phyloP scores from a whole-genome alignment of 495 filamentous ascomycete genomes.

The Trichoderma asperelloides region DNA sequence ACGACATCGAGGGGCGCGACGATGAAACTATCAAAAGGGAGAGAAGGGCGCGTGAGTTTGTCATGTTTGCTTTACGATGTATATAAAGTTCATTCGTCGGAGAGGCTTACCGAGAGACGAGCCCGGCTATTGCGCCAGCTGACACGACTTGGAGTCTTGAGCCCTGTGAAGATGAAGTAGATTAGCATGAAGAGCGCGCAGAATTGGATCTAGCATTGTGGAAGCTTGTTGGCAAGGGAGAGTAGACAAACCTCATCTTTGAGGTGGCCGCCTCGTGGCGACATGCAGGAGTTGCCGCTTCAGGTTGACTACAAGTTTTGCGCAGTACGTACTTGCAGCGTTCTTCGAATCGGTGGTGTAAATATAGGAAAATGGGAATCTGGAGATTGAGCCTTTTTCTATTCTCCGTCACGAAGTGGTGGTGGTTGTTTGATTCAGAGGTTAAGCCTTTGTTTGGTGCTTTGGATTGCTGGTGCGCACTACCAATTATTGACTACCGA shows the following conservation, averaged over 20 bases:
- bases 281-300: constrained; percentile 48
- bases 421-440: no score
- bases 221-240: background rate
- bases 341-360: background rate
- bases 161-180: constrained; percentile 45
- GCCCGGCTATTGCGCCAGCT: constrained; percentile 79
- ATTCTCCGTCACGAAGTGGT: no score
- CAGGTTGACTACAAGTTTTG: background rate
- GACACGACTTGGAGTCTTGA: constrained; percentile 70
- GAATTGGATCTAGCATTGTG: background rate
- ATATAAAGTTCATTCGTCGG: background rate
- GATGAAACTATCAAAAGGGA: constrained; percentile 75
- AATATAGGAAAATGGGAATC: no score
- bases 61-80: background rate
- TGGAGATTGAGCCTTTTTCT: no score
- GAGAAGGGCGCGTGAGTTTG: background rate
- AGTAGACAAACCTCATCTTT: constrained; percentile 67
- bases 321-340: background rate
- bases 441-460: background rate
- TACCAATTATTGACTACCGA: background rate
- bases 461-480: background rate
- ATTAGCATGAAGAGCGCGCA: background rate
- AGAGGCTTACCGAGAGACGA: constrained; percentile 76
- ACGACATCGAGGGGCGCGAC: constrained; percentile 90
- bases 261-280: constrained; percentile 61